Conservation (phyloP, 2,329 filamentous ascomycete genomes). For the Clonostachys chloroleuca region DNA sequence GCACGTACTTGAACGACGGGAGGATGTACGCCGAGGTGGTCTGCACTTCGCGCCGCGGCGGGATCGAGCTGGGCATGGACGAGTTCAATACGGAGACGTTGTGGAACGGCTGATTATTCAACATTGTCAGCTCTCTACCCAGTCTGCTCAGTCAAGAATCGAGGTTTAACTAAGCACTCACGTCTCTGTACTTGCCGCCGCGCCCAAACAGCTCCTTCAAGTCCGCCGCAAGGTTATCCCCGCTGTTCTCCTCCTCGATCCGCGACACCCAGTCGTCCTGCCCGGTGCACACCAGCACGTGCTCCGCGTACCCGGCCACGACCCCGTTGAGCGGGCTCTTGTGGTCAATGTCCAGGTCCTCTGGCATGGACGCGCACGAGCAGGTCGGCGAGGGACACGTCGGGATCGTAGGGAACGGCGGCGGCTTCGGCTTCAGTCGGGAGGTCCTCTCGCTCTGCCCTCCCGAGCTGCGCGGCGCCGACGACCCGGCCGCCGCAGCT, state of each 20-base stretch:
- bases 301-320: slow-evolving; percentile 74
- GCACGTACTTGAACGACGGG: slow-evolving; percentile 78
- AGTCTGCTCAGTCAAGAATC: background rate
- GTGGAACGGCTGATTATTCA: slow-evolving; percentile 65
- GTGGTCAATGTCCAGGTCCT: slow-evolving; percentile 70
- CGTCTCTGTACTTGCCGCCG: slow-evolving; percentile 63
- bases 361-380: slow-evolving; percentile 63
- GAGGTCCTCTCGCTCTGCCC: background rate
- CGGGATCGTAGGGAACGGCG: slow-evolving; percentile 36
- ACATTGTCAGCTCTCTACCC: background rate
- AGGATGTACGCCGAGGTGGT: slow-evolving; percentile 70
- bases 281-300: slow-evolving; percentile 80
- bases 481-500: background rate
- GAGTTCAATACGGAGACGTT: slow-evolving; percentile 73
- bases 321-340: slow-evolving; percentile 67
- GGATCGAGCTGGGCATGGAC: slow-evolving; percentile 62
- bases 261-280: slow-evolving; percentile 75
- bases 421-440: slow-evolving; percentile 7
- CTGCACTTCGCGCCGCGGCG: slow-evolving; percentile 36
- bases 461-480: background rate
- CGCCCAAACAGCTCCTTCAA: slow-evolving; percentile 67
- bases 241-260: slow-evolving; percentile 76
- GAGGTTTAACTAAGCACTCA: slow-evolving; percentile 28
- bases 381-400: slow-evolving; percentile 75
- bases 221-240: slow-evolving; percentile 63